These are phyloP conservation scores for Elongisporangium senticosum DNA, from an alignment of 352 stramenopile species.

Conservation along the genomic window DNA sequence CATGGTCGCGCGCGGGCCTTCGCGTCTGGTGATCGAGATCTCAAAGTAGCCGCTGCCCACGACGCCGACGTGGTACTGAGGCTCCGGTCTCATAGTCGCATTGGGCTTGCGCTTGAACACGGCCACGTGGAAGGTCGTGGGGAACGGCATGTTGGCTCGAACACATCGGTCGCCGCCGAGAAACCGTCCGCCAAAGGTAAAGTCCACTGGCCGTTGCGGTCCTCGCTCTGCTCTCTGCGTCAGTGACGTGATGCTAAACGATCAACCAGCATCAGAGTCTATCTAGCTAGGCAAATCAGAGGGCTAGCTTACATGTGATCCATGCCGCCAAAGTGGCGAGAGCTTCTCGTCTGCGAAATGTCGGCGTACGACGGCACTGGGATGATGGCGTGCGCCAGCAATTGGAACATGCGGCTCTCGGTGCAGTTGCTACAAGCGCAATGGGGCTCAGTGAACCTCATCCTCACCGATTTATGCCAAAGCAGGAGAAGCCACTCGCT, in stretches of 20 bases:
- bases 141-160: conserved; percentile 62
- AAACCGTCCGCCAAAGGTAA: conserved; percentile 43
- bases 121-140: conserved; percentile 45
- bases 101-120: conserved; percentile 28
- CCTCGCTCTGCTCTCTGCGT: conserved; percentile 3
- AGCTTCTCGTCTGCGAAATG: conserved; percentile 36
- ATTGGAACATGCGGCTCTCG: conserved; percentile 63
- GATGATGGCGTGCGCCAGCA: conserved; percentile 60
- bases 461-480: not conserved
- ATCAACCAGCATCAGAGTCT: conserved; percentile 1
- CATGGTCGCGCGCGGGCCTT: conserved; percentile 5
- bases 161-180: conserved; percentile 63
- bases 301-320: conserved; percentile 39
- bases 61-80: conserved; percentile 43
- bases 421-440: conserved; percentile 25
- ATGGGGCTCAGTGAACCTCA: not conserved
- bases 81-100: not conserved
- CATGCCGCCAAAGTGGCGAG: conserved; percentile 27
- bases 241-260: conserved; percentile 30
- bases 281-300: not conserved
- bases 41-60: conserved; percentile 71
- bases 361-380: conserved; percentile 62
- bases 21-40: conserved; percentile 39
- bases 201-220: conserved; percentile 26
- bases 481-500: not conserved